These are phyloP conservation scores for Silene vulgaris DNA, from an alignment of 179 eudicot genomes.

Conservation along the genomic window DNA sequence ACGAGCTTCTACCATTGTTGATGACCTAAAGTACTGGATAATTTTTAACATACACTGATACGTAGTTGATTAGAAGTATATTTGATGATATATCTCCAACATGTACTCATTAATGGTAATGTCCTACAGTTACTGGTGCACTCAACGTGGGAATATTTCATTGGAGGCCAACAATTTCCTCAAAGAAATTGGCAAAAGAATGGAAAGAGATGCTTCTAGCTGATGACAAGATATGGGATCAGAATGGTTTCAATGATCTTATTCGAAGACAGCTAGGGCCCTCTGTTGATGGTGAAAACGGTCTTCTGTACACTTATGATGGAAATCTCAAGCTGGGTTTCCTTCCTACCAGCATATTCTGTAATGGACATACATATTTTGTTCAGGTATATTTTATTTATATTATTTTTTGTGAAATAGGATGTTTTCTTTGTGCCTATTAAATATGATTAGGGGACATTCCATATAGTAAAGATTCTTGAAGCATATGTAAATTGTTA, in stretches of 20 bases:
- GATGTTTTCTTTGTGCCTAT: neutral
- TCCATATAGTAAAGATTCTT: neutral
- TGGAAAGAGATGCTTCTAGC: slow-evolving; percentile 92
- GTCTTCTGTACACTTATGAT: slow-evolving; percentile 85
- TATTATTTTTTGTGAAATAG: neutral
- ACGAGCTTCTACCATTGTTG: neutral
- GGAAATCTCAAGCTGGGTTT: slow-evolving; percentile 91
- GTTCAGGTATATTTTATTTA: slow-evolving; percentile 58
- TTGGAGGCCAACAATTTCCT: slow-evolving; percentile 81
- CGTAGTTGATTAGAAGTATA: neutral
- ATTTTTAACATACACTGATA: neutral
- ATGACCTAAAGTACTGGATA: neutral
- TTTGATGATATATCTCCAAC: neutral
- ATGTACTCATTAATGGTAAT: neutral
- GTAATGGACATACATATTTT: slow-evolving; percentile 96
- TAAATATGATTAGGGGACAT: neutral
- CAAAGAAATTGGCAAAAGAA: slow-evolving; percentile 79
- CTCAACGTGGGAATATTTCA: slow-evolving; percentile 88
- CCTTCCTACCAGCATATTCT: slow-evolving; percentile 89
- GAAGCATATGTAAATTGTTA: neutral
- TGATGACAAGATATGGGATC: slow-evolving; percentile 94
- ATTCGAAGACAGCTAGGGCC: slow-evolving; percentile 78
- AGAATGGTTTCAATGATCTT: slow-evolving; percentile 87
- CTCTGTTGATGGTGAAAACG: slow-evolving; percentile 84
- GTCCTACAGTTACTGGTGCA: slow-evolving; percentile 66